A percentile compares a stretch with the other conserved stretches of the same genome.
These are phyloP conservation scores for Pontederia crassipes DNA, from an alignment of 176 grass and related monocot genomes.

Conservation along the genomic window DNA sequence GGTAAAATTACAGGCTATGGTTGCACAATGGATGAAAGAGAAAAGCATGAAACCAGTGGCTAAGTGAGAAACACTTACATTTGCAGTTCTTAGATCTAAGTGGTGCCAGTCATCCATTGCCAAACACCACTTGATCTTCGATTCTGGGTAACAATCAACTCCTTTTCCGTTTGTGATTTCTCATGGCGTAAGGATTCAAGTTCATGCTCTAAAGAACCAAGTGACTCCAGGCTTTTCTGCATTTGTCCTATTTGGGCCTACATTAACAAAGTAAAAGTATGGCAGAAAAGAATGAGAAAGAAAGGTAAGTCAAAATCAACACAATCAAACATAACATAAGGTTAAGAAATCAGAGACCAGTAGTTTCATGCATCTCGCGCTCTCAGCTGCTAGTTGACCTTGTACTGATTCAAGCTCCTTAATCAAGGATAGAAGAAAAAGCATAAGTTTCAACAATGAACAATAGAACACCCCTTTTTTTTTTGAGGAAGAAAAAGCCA, in stretches of 20 bases:
- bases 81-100: conserved; percentile 45
- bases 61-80: conserved; percentile 22
- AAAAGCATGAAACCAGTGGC: too few species aligned
- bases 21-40: too few species aligned
- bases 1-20: too few species aligned
- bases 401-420: conserved; percentile 90
- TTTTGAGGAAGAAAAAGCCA: background rate
- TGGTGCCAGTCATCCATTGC: conserved; percentile 74
- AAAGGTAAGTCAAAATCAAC: conserved; percentile 21
- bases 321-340: background rate
- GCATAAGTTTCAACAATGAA: background rate
- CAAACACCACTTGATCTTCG: conserved; percentile 69
- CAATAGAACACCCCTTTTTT: conserved; percentile 5
- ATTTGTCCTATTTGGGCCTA: conserved; percentile 68
- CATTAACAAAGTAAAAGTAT: conserved; percentile 18
- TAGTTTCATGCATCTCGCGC: conserved; percentile 78
- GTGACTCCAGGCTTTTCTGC: conserved; percentile 50
- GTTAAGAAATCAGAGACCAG: conserved; percentile 46
- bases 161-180: conserved; percentile 68
- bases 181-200: conserved; percentile 46
- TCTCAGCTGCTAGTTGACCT: conserved; percentile 70
- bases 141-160: conserved; percentile 36
- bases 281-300: conserved; percentile 14
- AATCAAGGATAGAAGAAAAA: conserved; percentile 18
- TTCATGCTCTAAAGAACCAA: conserved; percentile 60